Evolutionary conservation across 2,329 filamentous ascomycete species (phyloP).

Genomic region (Cladosporium cucumerinum): DNA sequence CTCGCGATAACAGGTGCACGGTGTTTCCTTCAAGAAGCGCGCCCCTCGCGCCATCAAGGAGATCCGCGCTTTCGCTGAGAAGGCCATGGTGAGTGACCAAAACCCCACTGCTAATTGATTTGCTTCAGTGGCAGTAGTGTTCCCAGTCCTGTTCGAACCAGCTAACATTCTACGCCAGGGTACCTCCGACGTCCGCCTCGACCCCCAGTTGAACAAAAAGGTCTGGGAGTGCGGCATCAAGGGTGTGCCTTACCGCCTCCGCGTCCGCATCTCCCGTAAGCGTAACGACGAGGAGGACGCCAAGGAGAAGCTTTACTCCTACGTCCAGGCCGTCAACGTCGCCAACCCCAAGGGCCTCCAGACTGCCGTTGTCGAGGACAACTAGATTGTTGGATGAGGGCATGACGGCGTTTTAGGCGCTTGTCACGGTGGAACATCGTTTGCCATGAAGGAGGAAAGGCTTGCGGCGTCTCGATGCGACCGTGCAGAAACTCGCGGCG

Average conservation of each 20-base stretch:
- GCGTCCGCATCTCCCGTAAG: constrained; percentile 97
- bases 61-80: constrained; percentile 89
- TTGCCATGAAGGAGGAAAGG: constrained; percentile 15
- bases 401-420: constrained; percentile 16
- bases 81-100: constrained; percentile 84
- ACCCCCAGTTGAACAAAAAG: constrained; percentile 99
- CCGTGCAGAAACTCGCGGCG: constrained; percentile 14
- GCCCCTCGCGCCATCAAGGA: constrained; percentile 99
- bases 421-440: constrained; percentile 15
- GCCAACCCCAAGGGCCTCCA: constrained; percentile 98
- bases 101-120: neutral
- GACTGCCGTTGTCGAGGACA: constrained; percentile 78
- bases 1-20: constrained; percentile 70
- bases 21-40: constrained; percentile 99
- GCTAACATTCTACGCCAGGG: constrained; percentile 56
- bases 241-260: constrained; percentile 95
- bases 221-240: constrained; percentile 99
- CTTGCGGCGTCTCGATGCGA: constrained; percentile 11
- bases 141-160: neutral
- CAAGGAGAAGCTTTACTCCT: constrained; percentile 99
- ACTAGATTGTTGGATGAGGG: constrained; percentile 39
- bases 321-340: constrained; percentile 99
- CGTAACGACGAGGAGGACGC: constrained; percentile 99
- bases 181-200: constrained; percentile 93
- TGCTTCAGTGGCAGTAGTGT: neutral